Conservation (phyloP, 352 stramenopile genomes). For the Globisporangium mamillatum region DNA sequence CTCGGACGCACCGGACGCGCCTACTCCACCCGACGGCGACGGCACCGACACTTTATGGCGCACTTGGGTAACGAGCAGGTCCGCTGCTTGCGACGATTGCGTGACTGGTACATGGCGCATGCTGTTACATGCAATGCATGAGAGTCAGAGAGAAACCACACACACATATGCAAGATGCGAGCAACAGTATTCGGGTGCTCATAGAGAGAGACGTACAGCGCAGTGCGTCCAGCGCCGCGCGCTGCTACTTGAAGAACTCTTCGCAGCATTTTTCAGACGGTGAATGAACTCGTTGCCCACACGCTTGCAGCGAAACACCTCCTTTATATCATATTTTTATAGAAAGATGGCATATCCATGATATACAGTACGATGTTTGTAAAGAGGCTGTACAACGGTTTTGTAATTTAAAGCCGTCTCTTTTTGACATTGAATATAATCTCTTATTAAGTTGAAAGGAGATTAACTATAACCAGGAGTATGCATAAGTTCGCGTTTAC, state of each 20-base stretch:
- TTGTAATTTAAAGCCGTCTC: too few species aligned
- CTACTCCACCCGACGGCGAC: not conserved
- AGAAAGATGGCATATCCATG: too few species aligned
- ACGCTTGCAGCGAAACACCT: not conserved
- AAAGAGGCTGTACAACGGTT: not conserved
- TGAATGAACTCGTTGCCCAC: not conserved
- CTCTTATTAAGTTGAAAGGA: too few species aligned
- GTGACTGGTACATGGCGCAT: not conserved
- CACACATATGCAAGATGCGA: not conserved
- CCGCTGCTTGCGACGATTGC: not conserved
- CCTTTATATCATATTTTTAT: not conserved
- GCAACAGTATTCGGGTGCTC: not conserved
- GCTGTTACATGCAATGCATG: not conserved
- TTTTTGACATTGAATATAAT: too few species aligned
- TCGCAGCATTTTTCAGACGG: not conserved
- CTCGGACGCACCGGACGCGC: slow-evolving; percentile 1
- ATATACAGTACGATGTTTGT: too few species aligned
- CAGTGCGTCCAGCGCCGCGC: not conserved
- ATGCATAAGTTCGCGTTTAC: not conserved
- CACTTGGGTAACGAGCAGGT: not conserved
- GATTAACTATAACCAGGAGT: too few species aligned
- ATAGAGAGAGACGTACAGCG: not conserved
- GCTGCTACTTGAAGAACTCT: not conserved
- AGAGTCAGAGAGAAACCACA: not conserved
- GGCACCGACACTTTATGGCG: slow-evolving; percentile 43